Base-by-base conservation (phyloP, 1,284 basidiomycete species). In the Leccinum cinnamomeum region DNA sequence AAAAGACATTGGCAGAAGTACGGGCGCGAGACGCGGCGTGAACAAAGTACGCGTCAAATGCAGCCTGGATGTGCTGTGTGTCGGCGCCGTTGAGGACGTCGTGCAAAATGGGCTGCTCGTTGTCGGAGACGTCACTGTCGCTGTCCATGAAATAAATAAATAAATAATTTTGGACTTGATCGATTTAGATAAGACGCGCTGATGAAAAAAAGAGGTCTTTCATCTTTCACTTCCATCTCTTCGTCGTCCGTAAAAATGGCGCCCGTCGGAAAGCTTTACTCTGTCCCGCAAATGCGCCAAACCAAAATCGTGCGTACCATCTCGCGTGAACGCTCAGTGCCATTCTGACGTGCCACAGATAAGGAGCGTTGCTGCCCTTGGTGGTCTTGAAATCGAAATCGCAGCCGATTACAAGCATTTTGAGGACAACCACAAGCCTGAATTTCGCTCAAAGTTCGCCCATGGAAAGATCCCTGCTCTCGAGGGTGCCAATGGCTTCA, bases 391-490 rank as follows among this genome's bases (percentile, higher is more conserved):
- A 65, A 75, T 95, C 70, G 85, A 90, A 65, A 64, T 82, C 64
- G 82, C 85, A 51, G 75, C 78, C 39, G 70, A 65, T 65, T 91
- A 90, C 75, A 82, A 81, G 68, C 88, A 90, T 73, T 82, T 79
- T 64, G 83, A 90, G 75, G 85, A 88, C 76, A 95, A 95, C 84
- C 89, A 88, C 76, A 85, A 85, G 68, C 82, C 87, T 0, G 91
- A 91, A 64, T 95, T 89, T 79, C 77, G 89, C 59, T 73, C 81
- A 67, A 94, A 94, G 77, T 95, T 94, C 79, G 89, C 91, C 53
- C 82, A 86, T 68, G 92, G 90, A 65, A 93, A 92, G 82, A 86
- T 96, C 69, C 96, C 97, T 50, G 89, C 89, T 41, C 86, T 92
- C 62, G 91, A 95, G 76, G 81, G 82, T 58, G 78, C 82, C 51